A percentile compares a stretch with the other conserved stretches of the same genome.
These are phyloP conservation scores for Arabidopsis suecica DNA, from an alignment of 345 rosid species.

Conservation along the genomic window DNA sequence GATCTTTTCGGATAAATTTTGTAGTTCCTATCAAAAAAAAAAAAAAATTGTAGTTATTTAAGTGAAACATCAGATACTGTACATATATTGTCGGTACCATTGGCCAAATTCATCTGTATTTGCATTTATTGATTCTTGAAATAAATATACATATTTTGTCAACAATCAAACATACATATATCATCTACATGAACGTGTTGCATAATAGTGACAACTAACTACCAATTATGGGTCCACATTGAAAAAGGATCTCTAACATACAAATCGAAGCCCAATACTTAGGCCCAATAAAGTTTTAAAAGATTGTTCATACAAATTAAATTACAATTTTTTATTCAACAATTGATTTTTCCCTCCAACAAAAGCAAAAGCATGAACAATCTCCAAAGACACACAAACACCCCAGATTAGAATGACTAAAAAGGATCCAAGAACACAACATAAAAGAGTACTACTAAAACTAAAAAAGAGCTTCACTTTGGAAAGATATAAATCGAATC, in stretches of 20 bases:
- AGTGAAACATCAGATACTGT: constrained; percentile 15
- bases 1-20: neutral
- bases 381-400: constrained; percentile 10
- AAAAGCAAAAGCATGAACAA: constrained; percentile 25
- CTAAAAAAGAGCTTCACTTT: neutral
- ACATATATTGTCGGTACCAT: constrained; percentile 9
- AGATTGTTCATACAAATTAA: neutral
- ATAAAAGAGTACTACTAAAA: constrained; percentile 13
- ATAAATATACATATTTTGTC: neutral
- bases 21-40: neutral
- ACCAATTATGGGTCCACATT: neutral
- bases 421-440: neutral
- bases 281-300: constrained; percentile 20
- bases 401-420: neutral
- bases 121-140: constrained; percentile 31
- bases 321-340: neutral
- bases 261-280: constrained; percentile 27
- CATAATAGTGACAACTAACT: neutral
- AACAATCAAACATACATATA: neutral
- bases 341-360: neutral
- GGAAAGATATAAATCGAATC: neutral
- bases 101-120: constrained; percentile 34
- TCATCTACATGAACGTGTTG: constrained; percentile 20
- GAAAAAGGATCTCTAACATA: neutral
- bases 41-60: neutral